Evolutionary conservation across 176 grass and related monocot genomes (phyloP).

Genomic region (Carex myosuroides): DNA sequence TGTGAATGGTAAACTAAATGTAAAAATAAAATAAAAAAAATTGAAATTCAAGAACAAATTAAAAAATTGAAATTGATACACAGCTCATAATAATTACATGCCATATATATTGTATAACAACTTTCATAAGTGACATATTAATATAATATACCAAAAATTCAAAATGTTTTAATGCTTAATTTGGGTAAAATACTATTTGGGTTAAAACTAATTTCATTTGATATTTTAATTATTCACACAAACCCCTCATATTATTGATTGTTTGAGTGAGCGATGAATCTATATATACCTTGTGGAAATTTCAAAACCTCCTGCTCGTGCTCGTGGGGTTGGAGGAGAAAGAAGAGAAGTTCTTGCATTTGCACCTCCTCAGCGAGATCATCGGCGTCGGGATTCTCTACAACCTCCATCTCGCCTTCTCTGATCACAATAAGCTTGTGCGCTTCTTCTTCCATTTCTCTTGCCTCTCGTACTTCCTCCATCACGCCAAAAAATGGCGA

Average conservation of each 20-base stretch:
- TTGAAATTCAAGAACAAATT: too few species aligned
- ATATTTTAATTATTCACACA: background rate
- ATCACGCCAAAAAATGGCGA: background rate
- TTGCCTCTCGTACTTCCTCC: background rate
- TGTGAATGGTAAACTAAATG: too few species aligned
- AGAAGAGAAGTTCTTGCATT: conserved; percentile 51
- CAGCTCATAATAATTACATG: background rate
- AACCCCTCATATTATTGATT: background rate
- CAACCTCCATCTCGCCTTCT: background rate
- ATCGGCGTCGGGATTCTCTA: conserved; percentile 3
- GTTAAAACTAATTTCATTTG: background rate
- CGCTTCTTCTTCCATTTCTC: background rate
- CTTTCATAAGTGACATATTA: too few species aligned
- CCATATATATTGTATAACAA: background rate
- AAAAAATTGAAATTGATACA: background rate
- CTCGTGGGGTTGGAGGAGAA: background rate
- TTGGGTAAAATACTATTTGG: background rate
- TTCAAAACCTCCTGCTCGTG: background rate
- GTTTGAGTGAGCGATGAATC: background rate
- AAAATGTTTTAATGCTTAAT: background rate
- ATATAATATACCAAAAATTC: too few species aligned
- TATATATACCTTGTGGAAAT: background rate
- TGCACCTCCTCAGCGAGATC: conserved; percentile 40
- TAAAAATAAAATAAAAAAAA: too few species aligned
- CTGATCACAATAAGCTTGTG: background rate